Base-by-base conservation (phyloP, 2,329 filamentous ascomycete genomes). In the Colletotrichum shisoi region DNA sequence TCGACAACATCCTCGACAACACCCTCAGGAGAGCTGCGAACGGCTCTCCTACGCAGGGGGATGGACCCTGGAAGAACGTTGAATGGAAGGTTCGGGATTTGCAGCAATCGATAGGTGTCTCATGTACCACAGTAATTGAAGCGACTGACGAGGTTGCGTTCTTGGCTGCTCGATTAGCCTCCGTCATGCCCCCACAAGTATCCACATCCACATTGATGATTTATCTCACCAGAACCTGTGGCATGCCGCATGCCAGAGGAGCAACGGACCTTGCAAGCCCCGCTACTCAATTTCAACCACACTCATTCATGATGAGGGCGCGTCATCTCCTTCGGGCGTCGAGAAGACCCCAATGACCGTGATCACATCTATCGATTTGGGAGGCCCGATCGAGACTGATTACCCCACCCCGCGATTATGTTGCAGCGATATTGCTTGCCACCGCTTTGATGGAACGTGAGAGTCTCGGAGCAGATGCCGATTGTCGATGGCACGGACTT, bases 401-500 rank as follows among this genome's bases (percentile, higher is more conserved):
- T 7, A 21, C 17, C 17, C 13, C 11, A 7, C 15, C 21, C 11
- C 11, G 13, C 37, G 27, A 3, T 19, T 12, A 11, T n/a, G 31
- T 9, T 34, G 4, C 8, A 12, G n/a, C 58, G 15, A 45, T 52
- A 46, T 62, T 11, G 52, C 40, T 19, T 57, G 31, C 48, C 39
- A 27, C 17, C 19, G 5, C 24, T 19, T 11, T 4, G 40, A 24
- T 52, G 42, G 19, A 40, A 17, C 1, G 8, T 2, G 39, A 19
- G 9, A 49, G 44, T 21, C 27, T 19, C 11, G 19, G 40, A 13
- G 34, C 24, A 17, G 31, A 63, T 3, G 17, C 42, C 54, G 31
- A 34, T 9, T 34, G 27, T 61, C 24, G 61, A 64, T 53, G 48
- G 64, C 64, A 67, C 61, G 27, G 54, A 63, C 64, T 3, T 17